Conservation (phyloP, 768 basidiomycete genomes). For the Suillus paluster region DNA sequence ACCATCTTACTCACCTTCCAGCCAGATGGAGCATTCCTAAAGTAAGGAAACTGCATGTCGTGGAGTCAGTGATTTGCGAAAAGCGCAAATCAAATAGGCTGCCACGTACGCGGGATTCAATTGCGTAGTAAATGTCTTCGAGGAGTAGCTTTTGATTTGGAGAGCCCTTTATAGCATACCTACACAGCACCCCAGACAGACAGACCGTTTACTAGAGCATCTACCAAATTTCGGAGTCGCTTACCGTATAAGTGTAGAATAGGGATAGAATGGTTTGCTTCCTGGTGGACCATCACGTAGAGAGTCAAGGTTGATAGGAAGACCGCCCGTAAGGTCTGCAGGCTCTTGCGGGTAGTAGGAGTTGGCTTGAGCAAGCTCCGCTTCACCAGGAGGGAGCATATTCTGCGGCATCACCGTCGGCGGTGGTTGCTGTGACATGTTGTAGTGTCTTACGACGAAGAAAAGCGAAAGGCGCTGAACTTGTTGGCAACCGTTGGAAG, state of each 20-base stretch:
- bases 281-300: conserved; percentile 87
- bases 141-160: conserved; percentile 84
- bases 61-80: conserved; percentile 14
- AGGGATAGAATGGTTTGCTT: conserved; percentile 90
- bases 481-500: conserved; percentile 21
- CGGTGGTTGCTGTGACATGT: conserved; percentile 52
- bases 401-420: conserved; percentile 65
- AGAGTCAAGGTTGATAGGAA: conserved; percentile 87
- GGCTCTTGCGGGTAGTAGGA: conserved; percentile 78
- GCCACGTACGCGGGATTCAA: conserved; percentile 78
- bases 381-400: conserved; percentile 56
- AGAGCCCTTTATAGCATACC: conserved; percentile 91
- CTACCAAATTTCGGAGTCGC: conserved; percentile 31
- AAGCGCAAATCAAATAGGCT: conserved; percentile 3
- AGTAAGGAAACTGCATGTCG: conserved; percentile 77
- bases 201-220: not conserved
- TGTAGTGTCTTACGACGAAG: conserved; percentile 7
- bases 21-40: conserved; percentile 84
- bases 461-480: conserved; percentile 9
- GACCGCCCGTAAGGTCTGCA: conserved; percentile 79
- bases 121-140: conserved; percentile 92
- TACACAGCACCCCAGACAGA: conserved; percentile 36
- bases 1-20: conserved; percentile 73
- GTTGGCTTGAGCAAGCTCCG: conserved; percentile 56
- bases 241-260: conserved; percentile 88